Evolutionary conservation across 164 flowering plant species (phyloP), one percentile per base, ranked within the genome.

Genomic region (Vitis rupestris): DNA sequence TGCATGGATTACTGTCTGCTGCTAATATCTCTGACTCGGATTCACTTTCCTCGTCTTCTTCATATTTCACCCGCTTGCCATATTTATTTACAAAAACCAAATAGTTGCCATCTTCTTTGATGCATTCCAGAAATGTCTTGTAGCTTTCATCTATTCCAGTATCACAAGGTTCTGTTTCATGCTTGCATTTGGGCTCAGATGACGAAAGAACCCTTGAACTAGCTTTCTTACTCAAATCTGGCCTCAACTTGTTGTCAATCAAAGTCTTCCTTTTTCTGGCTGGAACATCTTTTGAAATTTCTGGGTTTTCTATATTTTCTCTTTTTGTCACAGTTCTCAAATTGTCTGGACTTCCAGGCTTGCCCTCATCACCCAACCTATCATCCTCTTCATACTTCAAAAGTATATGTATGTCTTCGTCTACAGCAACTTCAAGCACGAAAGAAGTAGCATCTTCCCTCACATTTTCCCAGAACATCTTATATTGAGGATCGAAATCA

Each of bases 381-480:
- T 70, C 73, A 3, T 65, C 72, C n/a, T 31, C 48, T 61, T 77
- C 83, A 55, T 80, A 80, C 70, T 68, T 75, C 0, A 76, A 10
- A 54, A 19, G 11, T 4, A 61, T 14, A 1, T 52, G 52, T 12
- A 30, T 44, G 12, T 50, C 80, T 49, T 79, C 19, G 48, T 27
- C 60, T 10, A 53, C 9, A 13, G 50, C 16, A 65, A 76, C 49
- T 64, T 78, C 80, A 59, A 74, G 63, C n/a, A 72, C 61, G 74
- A 70, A 85, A 3, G 81, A 64, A 3, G 65, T 70, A 11, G 76
- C 81, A 64, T 78, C 76, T 75, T 68, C 77, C 65, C 65, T 80
- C 59, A 74, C 59, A 62, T 77, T 66, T 0, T 65, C 78, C 72
- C 80, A 68, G 70, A 81, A 85, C 30, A 37, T 30, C 64, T 15